These are phyloP conservation scores for Talaromyces sp. DNA, from an alignment of 2,329 filamentous ascomycete genomes.

Conservation along the genomic window DNA sequence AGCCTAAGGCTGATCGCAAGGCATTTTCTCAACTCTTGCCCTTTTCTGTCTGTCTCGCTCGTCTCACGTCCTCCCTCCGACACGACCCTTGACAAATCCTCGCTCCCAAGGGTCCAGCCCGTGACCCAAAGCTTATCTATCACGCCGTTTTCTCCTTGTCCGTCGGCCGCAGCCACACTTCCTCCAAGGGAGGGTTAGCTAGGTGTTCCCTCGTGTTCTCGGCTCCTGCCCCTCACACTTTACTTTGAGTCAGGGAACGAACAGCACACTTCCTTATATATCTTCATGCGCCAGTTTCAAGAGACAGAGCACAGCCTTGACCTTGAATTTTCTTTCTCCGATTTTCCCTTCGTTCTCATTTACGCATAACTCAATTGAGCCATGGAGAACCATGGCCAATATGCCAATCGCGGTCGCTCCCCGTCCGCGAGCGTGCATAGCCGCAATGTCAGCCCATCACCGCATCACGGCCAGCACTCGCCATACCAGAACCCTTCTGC, in stretches of 20 bases:
- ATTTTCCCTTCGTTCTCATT: background rate
- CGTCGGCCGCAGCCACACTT: conserved; percentile 1
- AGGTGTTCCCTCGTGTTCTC: conserved; percentile 1
- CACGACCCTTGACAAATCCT: background rate
- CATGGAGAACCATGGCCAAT: conserved; percentile 16
- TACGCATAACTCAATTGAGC: conserved; percentile 1
- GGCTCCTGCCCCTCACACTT: conserved; percentile 12
- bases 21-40: conserved; percentile 12
- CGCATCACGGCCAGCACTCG: conserved; percentile 32
- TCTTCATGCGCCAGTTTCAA: background rate
- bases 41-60: background rate
- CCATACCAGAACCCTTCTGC: conserved; percentile 34
- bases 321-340: background rate
- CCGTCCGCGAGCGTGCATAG: conserved; percentile 35
- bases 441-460: conserved; percentile 43
- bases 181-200: background rate
- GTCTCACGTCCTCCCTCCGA: background rate
- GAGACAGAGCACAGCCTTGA: conserved; percentile 12
- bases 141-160: background rate
- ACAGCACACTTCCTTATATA: background rate
- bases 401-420: conserved; percentile 33
- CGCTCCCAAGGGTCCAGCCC: background rate
- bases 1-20: conserved; percentile 19
- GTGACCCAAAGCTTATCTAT: background rate
- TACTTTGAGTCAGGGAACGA: background rate